phyloP scores from a whole-genome alignment of 2,329 filamentous ascomycete genomes.

The Beauveria sp. region DNA sequence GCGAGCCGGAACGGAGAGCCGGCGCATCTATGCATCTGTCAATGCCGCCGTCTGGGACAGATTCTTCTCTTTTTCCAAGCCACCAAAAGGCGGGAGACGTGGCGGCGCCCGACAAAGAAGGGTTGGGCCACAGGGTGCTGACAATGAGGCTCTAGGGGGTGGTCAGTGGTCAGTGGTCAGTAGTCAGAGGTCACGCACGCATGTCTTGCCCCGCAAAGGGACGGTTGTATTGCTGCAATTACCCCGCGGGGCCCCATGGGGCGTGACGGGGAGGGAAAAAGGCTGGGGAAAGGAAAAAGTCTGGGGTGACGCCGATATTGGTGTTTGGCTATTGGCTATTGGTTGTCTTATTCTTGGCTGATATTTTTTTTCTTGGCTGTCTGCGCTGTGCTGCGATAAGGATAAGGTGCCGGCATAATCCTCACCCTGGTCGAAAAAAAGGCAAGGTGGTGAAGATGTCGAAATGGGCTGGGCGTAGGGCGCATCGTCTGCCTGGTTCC shows the following conservation, averaged over 20 bases:
- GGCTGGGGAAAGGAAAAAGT: background rate
- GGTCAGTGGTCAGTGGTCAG: background rate
- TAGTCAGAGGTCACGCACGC: no score
- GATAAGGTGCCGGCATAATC: background rate
- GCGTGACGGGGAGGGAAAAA: background rate
- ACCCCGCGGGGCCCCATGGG: conserved; percentile 7
- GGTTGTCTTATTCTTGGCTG: background rate
- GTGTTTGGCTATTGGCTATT: background rate
- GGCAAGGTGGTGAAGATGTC: background rate
- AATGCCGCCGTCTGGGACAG: background rate
- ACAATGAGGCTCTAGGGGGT: background rate
- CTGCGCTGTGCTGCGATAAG: no score
- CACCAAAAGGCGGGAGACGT: background rate
- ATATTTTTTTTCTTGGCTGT: no score
- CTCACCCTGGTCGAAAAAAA: background rate
- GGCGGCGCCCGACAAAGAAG: background rate
- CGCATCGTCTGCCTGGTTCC: background rate
- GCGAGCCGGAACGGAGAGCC: background rate
- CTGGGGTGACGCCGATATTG: background rate
- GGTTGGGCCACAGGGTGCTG: background rate
- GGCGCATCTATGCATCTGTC: background rate
- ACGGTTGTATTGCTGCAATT: background rate
- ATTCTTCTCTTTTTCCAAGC: background rate
- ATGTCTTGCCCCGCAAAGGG: background rate
- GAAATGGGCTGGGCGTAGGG: background rate